A percentile compares a stretch with the other conserved stretches of the same genome.
Conservation (phyloP, 2,329 filamentous ascomycete species). For the Scedosporium boydii region DNA sequence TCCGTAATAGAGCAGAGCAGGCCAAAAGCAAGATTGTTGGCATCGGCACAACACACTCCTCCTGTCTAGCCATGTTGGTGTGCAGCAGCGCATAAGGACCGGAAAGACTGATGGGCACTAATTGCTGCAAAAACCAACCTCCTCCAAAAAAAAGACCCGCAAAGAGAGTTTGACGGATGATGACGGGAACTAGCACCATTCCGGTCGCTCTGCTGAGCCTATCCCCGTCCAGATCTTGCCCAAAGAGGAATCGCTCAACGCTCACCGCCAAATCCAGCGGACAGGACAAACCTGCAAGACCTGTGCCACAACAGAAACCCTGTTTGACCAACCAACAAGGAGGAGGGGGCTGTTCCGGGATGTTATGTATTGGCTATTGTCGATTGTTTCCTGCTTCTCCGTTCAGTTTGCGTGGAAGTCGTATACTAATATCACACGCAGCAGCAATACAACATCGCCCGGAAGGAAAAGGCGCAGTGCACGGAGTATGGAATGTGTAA, state of each 20-base stretch:
- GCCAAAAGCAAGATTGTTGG: neutral
- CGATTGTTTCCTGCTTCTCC: neutral
- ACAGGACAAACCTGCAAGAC: neutral
- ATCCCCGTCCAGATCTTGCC: neutral
- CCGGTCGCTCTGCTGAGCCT: neutral
- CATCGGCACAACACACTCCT: neutral
- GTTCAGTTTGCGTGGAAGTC: neutral
- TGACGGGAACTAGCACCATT: neutral
- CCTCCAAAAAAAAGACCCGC: neutral
- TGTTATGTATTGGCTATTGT: neutral
- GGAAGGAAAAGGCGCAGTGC: neutral
- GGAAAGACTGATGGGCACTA: neutral
- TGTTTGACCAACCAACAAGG: neutral
- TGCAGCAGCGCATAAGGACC: neutral
- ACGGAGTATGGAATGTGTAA: neutral
- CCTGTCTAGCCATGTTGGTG: neutral
- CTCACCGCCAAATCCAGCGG: conserved; percentile 7
- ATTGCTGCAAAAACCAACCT: neutral
- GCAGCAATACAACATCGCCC: neutral
- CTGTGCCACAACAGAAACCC: neutral
- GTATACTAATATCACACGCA: neutral
- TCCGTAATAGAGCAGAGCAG: too few species aligned
- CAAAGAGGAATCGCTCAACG: conserved; percentile 7
- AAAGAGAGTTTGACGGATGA: neutral
- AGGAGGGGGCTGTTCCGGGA: neutral